Base-by-base conservation (phyloP, 2,329 filamentous ascomycete species). In the Verticillium longisporum region DNA sequence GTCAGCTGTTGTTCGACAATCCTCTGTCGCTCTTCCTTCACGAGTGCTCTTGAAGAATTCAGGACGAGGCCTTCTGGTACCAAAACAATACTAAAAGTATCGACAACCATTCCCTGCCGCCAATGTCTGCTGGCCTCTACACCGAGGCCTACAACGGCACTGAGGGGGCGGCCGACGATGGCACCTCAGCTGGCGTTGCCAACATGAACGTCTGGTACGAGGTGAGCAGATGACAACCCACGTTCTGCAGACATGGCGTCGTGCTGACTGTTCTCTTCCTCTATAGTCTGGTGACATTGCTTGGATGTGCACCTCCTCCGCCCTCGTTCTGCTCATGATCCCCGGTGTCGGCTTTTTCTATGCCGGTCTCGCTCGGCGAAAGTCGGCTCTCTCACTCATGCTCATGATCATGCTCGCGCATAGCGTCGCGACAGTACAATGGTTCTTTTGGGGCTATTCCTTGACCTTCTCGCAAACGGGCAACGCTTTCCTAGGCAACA, bases 401-500 rank as follows among this genome's bases (percentile, higher is more conserved):
- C 93, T 91, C 83, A 83, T 96, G 4, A 90, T 90, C 14, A 84
- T 96, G 78, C 88, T 96, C 78, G 88, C 90, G 15, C 85, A 89
- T 4, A 90, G 86, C 11, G 86, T 96, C 66, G 86, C 92, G 63
- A 88, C 87, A 57, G 96, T 96, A 77, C 91, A 96, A 72, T 97
- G 92, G 92, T 96, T 96, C 80, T 94, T 96, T 80, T 96, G 92
- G 92, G 92, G 92, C 56, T 96, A 94, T 75, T 94, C 90, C 11
- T 79, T 96, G 59, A 83, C 91, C 64, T 96, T 96, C 75, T 92
- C 90, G 6, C 90, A 92, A 74, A 85, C 85, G 26, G 90, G 90
- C 61, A 89, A 88, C 67, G 81, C 81, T 65, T 96, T 87, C 78
- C 88, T 96, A 63, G 92, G 92, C 55, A 84, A 92, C 66, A 81